These are phyloP conservation scores for Beauveria bassiana DNA, from an alignment of 2,329 filamentous ascomycete species.

Conservation along the genomic window DNA sequence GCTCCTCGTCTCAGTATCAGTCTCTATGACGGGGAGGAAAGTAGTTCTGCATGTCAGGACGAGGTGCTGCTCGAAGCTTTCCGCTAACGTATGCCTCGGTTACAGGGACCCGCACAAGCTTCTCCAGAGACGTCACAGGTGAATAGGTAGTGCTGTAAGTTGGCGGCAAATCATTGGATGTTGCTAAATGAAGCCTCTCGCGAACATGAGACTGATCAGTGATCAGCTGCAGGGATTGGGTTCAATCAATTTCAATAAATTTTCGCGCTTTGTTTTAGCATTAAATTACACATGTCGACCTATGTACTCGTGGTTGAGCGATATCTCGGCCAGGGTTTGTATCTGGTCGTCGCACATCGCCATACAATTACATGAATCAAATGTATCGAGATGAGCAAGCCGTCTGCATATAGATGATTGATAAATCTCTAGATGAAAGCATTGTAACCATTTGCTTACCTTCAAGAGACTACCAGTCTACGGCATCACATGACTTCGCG, in stretches of 20 bases:
- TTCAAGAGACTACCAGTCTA: neutral
- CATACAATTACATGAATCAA: too few relatives aligned
- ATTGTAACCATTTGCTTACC: too few relatives aligned
- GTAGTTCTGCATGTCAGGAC: neutral
- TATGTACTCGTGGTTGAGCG: too few relatives aligned
- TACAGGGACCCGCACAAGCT: conserved; percentile 13
- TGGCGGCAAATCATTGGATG: neutral
- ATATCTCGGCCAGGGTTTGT: too few relatives aligned
- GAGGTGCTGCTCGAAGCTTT: conserved; percentile 11
- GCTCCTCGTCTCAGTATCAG: neutral
- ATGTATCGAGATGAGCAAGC: too few relatives aligned
- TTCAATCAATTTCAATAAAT: too few relatives aligned
- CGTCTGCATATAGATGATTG: too few relatives aligned
- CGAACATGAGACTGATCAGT: neutral
- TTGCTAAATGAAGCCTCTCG: neutral
- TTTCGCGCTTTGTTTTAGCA: too few relatives aligned
- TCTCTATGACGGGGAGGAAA: neutral
- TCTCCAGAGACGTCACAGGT: conserved; percentile 6
- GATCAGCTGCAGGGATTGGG: neutral
- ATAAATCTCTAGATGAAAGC: too few relatives aligned
- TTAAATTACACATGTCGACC: too few relatives aligned
- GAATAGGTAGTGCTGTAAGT: neutral
- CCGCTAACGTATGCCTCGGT: conserved; percentile 28
- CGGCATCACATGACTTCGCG: conserved; percentile 23
- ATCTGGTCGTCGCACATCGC: too few relatives aligned